These are phyloP conservation scores for Effrenium voratum DNA, from an alignment of 73 alveolate genomes.

Conservation along the genomic window DNA sequence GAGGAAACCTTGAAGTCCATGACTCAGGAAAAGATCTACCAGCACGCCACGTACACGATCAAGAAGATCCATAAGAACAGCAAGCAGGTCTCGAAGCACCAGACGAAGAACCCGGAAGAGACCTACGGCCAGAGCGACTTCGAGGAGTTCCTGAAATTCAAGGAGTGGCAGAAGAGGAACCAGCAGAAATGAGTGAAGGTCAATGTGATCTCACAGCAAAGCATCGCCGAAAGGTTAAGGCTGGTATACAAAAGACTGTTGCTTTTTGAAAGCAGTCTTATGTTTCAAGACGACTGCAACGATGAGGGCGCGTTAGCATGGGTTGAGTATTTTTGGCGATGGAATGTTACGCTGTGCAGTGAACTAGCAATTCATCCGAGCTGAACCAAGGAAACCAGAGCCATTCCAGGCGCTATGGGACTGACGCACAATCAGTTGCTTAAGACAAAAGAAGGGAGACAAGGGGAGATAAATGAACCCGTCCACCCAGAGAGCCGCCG, in stretches of 20 bases:
- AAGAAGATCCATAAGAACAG: neutral
- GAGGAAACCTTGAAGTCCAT: neutral
- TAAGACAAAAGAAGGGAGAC: no score
- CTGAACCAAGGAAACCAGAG: neutral
- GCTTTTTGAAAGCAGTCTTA: no score
- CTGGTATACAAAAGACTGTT: neutral
- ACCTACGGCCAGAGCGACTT: neutral
- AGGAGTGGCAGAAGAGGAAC: neutral
- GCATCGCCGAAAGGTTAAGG: no score
- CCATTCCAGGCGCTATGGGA: neutral
- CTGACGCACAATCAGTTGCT: neutral
- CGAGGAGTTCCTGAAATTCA: neutral
- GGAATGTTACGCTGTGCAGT: neutral
- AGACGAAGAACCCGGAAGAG: neutral
- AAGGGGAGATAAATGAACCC: no score
- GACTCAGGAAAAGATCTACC: neutral
- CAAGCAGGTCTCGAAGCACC: neutral
- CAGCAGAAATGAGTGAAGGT: neutral
- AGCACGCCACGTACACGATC: neutral
- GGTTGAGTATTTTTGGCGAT: neutral
- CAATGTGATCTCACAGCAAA: neutral
- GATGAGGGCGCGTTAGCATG: no score
- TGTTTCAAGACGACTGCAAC: neutral
- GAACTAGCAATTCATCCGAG: neutral
- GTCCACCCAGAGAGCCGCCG: no score